Percentiles rank a stretch among this genome's conserved stretches.
Conservation (phyloP, 2,329 filamentous ascomycete species). For the Didymella pomorum region DNA sequence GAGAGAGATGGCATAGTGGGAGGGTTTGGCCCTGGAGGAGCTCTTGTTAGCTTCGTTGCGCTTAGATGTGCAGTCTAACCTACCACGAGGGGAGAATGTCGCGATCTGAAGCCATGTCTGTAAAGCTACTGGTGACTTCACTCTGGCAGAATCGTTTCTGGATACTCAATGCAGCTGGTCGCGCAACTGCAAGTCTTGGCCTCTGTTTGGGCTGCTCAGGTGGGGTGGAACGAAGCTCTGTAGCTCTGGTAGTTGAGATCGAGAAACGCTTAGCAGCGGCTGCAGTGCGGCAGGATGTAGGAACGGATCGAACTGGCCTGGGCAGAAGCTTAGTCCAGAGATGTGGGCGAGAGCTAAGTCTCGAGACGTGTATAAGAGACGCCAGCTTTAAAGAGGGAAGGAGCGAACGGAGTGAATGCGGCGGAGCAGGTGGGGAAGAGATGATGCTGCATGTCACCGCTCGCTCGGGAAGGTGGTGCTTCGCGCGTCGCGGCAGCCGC, state of each 20-base stretch:
- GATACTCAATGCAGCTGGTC: constrained; percentile 21
- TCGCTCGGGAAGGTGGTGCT: constrained; percentile 13
- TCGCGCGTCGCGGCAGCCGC: constrained; percentile 16
- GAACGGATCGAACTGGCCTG: constrained; percentile 15
- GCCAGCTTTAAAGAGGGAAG: constrained; percentile 42
- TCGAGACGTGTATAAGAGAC: constrained; percentile 39
- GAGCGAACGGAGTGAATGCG: constrained; percentile 15
- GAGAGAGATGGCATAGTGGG: constrained; percentile 85
- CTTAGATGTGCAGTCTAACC: constrained; percentile 22
- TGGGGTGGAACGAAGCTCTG: constrained; percentile 29
- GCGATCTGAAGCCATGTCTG: constrained; percentile 56
- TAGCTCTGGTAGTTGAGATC: constrained; percentile 29
- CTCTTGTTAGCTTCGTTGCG: constrained; percentile 26
- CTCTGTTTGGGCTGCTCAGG: constrained; percentile 27
- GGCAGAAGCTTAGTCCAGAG: constrained; percentile 33
- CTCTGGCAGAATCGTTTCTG: constrained; percentile 45
- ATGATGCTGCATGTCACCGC: constrained; percentile 13
- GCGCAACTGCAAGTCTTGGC: constrained; percentile 27
- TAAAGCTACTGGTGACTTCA: constrained; percentile 42
- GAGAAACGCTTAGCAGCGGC: constrained; percentile 25
- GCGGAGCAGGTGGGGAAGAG: constrained; percentile 14
- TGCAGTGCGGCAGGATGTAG: constrained; percentile 18
- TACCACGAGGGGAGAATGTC: constrained; percentile 57
- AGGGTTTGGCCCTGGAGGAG: constrained; percentile 72
- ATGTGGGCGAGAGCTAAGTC: constrained; percentile 47